A percentile compares a stretch with the other conserved stretches of the same genome.
Evolutionary conservation across 306 rosid genomes (phyloP).

Genomic region (Abrus pulchellus): DNA sequence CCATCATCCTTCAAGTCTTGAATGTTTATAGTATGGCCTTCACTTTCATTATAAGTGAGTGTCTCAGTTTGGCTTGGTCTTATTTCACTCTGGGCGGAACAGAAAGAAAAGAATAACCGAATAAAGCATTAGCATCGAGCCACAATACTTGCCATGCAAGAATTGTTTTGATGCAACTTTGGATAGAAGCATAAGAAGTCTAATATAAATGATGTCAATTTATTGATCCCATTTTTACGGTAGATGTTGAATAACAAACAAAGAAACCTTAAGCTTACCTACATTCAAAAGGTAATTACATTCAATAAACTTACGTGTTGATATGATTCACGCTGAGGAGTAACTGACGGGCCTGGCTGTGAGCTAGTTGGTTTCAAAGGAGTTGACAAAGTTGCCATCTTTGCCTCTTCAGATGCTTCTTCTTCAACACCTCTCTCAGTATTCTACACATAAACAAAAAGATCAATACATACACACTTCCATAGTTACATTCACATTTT

Average conservation of each 20-base stretch:
- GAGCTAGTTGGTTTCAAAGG: conserved; percentile 1
- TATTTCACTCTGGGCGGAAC: conserved; percentile 1
- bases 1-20: conserved; percentile 9
- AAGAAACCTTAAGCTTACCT: not conserved
- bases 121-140: not conserved
- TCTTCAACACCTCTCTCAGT: conserved; percentile 4
- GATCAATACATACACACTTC: not conserved
- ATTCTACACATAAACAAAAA: conserved; percentile 23
- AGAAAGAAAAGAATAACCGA: not conserved
- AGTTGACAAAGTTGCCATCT: not conserved
- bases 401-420: not conserved
- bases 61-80: conserved; percentile 10
- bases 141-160: not conserved
- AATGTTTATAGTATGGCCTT: not conserved
- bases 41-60: not conserved
- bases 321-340: not conserved
- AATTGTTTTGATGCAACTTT: not conserved
- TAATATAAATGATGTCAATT: not conserved
- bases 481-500: not conserved
- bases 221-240: not conserved
- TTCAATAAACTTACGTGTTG: conserved; percentile 40
- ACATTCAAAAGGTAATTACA: not conserved
- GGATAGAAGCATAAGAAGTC: not conserved
- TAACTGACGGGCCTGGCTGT: not conserved
- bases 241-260: not conserved